phyloP scores from a whole-genome alignment of 106 monocot species.

The Dioscorea alata region DNA sequence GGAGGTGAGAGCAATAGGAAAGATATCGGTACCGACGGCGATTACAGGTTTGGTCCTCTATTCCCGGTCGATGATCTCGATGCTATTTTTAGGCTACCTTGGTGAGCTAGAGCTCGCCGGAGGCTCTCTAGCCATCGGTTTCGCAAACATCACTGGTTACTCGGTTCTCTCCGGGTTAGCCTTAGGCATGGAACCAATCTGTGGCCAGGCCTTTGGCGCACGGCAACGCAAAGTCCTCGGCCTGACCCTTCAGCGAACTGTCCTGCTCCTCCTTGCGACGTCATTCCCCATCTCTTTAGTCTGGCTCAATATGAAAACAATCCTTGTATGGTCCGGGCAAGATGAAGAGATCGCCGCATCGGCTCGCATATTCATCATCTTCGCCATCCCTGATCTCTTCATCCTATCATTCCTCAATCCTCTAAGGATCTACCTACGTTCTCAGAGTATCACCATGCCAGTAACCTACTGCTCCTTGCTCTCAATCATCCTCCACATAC shows the following conservation, averaged over 20 bases:
- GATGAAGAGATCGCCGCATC: slow-evolving; percentile 48
- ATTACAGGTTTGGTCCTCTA: slow-evolving; percentile 83
- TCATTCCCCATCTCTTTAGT: slow-evolving; percentile 72
- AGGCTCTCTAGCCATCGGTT: slow-evolving; percentile 79
- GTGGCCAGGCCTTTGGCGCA: slow-evolving; percentile 92
- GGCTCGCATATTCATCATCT: slow-evolving; percentile 44
- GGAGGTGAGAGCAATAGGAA: slow-evolving; percentile 61
- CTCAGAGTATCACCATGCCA: slow-evolving; percentile 63
- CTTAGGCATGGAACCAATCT: slow-evolving; percentile 97
- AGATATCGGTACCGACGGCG: slow-evolving; percentile 66
- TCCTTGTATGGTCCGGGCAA: slow-evolving; percentile 55
- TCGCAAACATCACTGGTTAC: slow-evolving; percentile 97
- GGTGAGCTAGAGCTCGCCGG: slow-evolving; percentile 87
- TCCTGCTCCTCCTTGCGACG: slow-evolving; percentile 68
- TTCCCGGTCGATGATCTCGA: slow-evolving; percentile 86
- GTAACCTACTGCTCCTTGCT: slow-evolving; percentile 63
- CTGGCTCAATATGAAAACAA: slow-evolving; percentile 59
- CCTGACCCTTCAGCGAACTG: slow-evolving; percentile 68
- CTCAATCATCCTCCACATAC: slow-evolving; percentile 61
- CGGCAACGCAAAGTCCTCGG: slow-evolving; percentile 57
- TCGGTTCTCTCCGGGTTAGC: slow-evolving; percentile 89
- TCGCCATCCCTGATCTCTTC: slow-evolving; percentile 71
- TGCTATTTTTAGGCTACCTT: slow-evolving; percentile 82
- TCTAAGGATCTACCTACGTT: slow-evolving; percentile 64
- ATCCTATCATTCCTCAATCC: slow-evolving; percentile 80